Conservation (phyloP, 495 filamentous ascomycete genomes). For the Jackrogersella minutella region DNA sequence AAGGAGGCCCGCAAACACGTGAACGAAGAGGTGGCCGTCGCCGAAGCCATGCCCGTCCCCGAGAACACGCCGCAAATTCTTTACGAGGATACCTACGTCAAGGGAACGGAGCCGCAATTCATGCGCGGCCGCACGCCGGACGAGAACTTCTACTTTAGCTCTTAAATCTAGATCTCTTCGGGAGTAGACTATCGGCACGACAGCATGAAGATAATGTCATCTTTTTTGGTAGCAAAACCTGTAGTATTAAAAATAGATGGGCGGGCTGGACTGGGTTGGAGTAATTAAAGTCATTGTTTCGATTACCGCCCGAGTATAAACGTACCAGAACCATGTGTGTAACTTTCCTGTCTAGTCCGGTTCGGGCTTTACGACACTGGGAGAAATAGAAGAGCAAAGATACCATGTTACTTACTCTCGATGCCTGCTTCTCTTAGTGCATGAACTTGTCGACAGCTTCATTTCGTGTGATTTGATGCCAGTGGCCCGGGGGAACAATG, state of each 20-base stretch:
- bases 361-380: slow-evolving; percentile 13
- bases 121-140: slow-evolving; percentile 89
- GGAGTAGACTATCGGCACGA: neutral
- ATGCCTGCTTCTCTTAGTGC: neutral
- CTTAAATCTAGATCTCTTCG: slow-evolving; percentile 22
- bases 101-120: slow-evolving; percentile 87
- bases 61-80: slow-evolving; percentile 79
- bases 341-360: slow-evolving; percentile 20
- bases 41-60: slow-evolving; percentile 84
- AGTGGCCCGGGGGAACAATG: neutral
- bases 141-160: slow-evolving; percentile 85
- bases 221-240: slow-evolving; percentile 17
- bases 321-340: slow-evolving; percentile 19
- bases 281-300: slow-evolving; percentile 32
- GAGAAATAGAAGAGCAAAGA: slow-evolving; percentile 31
- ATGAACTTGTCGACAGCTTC: no score
- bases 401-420: slow-evolving; percentile 14
- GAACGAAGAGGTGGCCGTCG: slow-evolving; percentile 87
- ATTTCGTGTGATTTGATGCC: no score
- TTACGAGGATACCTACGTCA: slow-evolving; percentile 97
- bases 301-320: slow-evolving; percentile 18
- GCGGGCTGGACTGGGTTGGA: slow-evolving; percentile 36
- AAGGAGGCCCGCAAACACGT: slow-evolving; percentile 86
- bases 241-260: slow-evolving; percentile 44
- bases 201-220: slow-evolving; percentile 7